phyloP scores from a whole-genome alignment of 768 basidiomycete genomes.

The Mycena rosella region DNA sequence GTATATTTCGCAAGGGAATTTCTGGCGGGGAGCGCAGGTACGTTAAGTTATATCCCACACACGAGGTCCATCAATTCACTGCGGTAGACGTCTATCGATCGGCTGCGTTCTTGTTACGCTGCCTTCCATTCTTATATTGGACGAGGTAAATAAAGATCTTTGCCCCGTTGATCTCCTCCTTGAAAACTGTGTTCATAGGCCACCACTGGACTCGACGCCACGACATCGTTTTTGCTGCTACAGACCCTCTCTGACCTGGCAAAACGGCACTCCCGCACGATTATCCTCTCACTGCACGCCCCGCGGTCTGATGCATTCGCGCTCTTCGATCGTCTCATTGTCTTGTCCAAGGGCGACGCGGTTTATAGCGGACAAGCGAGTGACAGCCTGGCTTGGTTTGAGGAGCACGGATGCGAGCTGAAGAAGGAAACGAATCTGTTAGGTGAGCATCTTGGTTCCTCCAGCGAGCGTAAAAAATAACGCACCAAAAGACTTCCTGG shows the following conservation, averaged over 20 bases:
- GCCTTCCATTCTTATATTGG: slow-evolving; percentile 59
- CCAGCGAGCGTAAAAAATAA: slow-evolving; percentile 30
- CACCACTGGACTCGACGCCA: slow-evolving; percentile 38
- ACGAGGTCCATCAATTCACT: background rate
- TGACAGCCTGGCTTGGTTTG: slow-evolving; percentile 53
- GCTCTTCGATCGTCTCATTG: slow-evolving; percentile 59
- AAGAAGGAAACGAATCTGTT: slow-evolving; percentile 56
- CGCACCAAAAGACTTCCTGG: slow-evolving; percentile 55
- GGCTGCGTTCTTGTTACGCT: slow-evolving; percentile 60
- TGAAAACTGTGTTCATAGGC: too few species aligned
- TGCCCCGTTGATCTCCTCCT: too few species aligned
- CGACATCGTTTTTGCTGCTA: slow-evolving; percentile 47
- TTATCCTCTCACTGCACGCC: slow-evolving; percentile 62
- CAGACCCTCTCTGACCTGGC: slow-evolving; percentile 48
- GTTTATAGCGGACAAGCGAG: slow-evolving; percentile 54
- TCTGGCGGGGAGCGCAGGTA: slow-evolving; percentile 59
- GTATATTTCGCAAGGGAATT: slow-evolving; percentile 58
- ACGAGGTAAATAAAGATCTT: too few species aligned
- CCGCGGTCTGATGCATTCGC: slow-evolving; percentile 60
- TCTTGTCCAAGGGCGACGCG: slow-evolving; percentile 57
- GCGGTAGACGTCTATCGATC: slow-evolving; percentile 50
- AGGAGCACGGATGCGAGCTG: slow-evolving; percentile 45
- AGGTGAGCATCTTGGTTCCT: slow-evolving; percentile 24
- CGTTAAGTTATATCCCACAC: background rate
- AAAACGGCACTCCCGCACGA: slow-evolving; percentile 47